A percentile compares a stretch with the other conserved stretches of the same genome.
Conservation (phyloP, 2,329 filamentous ascomycete genomes). For the Dothistroma septosporum region DNA sequence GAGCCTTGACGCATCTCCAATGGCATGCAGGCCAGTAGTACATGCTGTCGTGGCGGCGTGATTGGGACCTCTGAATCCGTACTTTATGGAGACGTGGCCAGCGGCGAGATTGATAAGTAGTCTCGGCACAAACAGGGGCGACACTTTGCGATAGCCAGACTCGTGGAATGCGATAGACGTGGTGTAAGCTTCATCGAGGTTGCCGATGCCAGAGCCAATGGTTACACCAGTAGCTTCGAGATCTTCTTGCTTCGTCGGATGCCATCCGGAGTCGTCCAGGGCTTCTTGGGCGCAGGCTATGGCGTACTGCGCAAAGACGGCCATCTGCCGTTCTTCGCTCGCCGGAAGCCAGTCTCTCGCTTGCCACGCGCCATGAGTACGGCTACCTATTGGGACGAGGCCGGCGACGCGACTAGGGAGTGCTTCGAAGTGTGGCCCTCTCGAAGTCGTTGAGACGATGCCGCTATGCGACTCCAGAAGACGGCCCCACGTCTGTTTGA, state of each 20-base stretch:
- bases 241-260: constrained; percentile 56
- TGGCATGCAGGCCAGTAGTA: constrained; percentile 90
- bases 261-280: constrained; percentile 75
- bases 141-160: constrained; percentile 84
- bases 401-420: constrained; percentile 84
- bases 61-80: constrained; percentile 85
- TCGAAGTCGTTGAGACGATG: constrained; percentile 66
- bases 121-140: constrained; percentile 87
- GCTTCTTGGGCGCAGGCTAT: constrained; percentile 84
- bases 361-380: constrained; percentile 44
- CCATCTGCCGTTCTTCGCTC: constrained; percentile 71
- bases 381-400: constrained; percentile 61
- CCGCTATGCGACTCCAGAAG: constrained; percentile 77
- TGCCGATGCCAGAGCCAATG: constrained; percentile 91
- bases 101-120: constrained; percentile 93
- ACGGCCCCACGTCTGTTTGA: constrained; percentile 72
- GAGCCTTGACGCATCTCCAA: constrained; percentile 90
- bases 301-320: constrained; percentile 88
- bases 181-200: constrained; percentile 82
- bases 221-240: constrained; percentile 81
- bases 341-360: constrained; percentile 43
- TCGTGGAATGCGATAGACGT: constrained; percentile 73
- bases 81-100: constrained; percentile 88
- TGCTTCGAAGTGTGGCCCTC: constrained; percentile 61
- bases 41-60: constrained; percentile 92